Percentiles rank a stretch among this genome's conserved stretches.
phyloP scores from a whole-genome alignment of 169 alveolate species.

The Plasmodium fragile region DNA sequence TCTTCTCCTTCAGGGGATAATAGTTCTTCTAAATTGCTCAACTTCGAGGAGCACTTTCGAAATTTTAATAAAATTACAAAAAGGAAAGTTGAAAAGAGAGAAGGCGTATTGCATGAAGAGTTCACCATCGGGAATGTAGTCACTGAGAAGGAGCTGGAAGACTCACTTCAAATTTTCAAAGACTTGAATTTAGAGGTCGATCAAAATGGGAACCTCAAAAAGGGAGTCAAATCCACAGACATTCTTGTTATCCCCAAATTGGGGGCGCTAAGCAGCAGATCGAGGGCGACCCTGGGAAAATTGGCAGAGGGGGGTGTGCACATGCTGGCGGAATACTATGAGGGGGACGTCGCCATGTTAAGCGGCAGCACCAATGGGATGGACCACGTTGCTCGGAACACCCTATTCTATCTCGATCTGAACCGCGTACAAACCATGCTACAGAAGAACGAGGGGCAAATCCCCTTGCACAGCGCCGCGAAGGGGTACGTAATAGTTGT shows the following conservation, averaged over 20 bases:
- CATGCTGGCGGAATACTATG: slow-evolving; percentile 15
- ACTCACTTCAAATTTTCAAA: slow-evolving; percentile 61
- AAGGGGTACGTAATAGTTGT: slow-evolving; percentile 44
- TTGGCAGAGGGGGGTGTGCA: slow-evolving; percentile 38
- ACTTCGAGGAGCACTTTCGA: slow-evolving; percentile 61
- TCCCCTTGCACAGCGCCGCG: background rate
- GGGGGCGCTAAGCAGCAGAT: slow-evolving; percentile 8
- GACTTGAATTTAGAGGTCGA: slow-evolving; percentile 66
- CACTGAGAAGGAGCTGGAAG: slow-evolving; percentile 64
- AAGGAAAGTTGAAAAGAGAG: slow-evolving; percentile 75
- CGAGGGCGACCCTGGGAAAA: slow-evolving; percentile 24
- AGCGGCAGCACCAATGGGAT: background rate
- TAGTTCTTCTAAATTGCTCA: background rate
- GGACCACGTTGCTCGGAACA: background rate
- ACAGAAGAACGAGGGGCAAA: slow-evolving; percentile 5
- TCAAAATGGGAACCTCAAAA: slow-evolving; percentile 60
- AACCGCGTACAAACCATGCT: background rate
- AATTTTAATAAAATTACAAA: slow-evolving; percentile 78
- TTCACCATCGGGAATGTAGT: slow-evolving; percentile 61
- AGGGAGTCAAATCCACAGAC: slow-evolving; percentile 47
- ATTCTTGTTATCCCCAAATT: slow-evolving; percentile 25
- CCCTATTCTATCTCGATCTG: slow-evolving; percentile 15
- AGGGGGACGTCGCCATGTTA: slow-evolving; percentile 4
- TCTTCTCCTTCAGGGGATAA: background rate
- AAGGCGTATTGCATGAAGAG: slow-evolving; percentile 60